phyloP scores from a whole-genome alignment of 1,284 basidiomycete genomes.

The Cryptococcus sp. region DNA sequence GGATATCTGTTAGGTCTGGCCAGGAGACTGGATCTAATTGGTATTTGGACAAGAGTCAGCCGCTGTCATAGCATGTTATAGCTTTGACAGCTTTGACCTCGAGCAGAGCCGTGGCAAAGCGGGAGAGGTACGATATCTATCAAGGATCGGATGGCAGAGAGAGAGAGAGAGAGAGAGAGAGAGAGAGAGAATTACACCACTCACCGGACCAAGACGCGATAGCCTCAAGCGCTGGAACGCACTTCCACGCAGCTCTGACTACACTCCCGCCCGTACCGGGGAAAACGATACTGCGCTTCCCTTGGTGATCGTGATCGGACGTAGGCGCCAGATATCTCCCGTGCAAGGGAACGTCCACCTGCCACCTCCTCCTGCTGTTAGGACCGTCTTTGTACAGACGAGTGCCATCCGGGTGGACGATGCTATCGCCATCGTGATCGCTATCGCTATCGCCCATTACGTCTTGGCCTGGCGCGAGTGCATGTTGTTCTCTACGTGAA shows the following conservation, averaged over 20 bases:
- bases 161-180: too few species aligned
- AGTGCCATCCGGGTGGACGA: background rate
- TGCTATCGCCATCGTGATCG: too few species aligned
- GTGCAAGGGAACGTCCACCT: slow-evolving; percentile 40
- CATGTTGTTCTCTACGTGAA: too few species aligned
- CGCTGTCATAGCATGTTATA: too few species aligned
- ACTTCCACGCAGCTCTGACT: slow-evolving; percentile 21
- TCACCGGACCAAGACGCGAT: too few species aligned
- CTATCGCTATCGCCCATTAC: too few species aligned
- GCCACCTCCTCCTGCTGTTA: background rate
- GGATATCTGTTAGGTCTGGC: background rate
- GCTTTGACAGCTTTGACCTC: too few species aligned
- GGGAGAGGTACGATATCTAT: too few species aligned
- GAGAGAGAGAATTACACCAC: too few species aligned
- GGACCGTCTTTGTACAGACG: background rate
- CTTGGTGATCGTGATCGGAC: slow-evolving; percentile 1
- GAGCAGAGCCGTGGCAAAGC: too few species aligned
- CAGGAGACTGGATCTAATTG: background rate
- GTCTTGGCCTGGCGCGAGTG: too few species aligned
- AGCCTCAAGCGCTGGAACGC: slow-evolving; percentile 1
- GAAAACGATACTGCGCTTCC: slow-evolving; percentile 14
- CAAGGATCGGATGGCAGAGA: too few species aligned
- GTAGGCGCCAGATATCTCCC: slow-evolving; percentile 38
- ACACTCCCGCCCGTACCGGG: slow-evolving; percentile 6
- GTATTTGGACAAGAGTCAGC: background rate